Base-by-base conservation (phyloP, 1,284 basidiomycete species). In the Naganishia liquefaciens region DNA sequence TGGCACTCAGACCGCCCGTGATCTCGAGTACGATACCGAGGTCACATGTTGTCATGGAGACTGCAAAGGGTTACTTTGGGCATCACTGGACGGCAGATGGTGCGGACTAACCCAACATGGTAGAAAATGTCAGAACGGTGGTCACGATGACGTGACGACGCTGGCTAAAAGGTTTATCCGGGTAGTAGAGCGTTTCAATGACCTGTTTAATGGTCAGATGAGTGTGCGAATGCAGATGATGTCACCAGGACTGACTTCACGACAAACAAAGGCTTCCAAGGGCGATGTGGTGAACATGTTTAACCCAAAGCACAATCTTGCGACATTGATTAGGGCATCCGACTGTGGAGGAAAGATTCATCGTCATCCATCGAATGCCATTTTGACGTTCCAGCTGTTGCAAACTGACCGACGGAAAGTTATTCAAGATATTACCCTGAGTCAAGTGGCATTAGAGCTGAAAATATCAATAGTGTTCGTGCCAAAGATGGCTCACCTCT, bases 281-380 rank as follows among this genome's bases (percentile, higher is more conserved):
- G 93, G 93, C 21, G 94, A 72, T 0, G 95, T 99, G 1, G 94
- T 96, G 72, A 96, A 95, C 95, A 99, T 99, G 79, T 99, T 99
- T 67, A 95, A 79, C 5, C 95, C 95, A 73, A 99, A 98, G 73
- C 90, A 93, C 72, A 97, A 91, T 25, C 94, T 85, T 6, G 95
- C 95, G 62, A 98, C 83, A 75, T 98, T 95, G 79, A 95, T 93
- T 64, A 95, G 73, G 28, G 87, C 85, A 75, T 94, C 90, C 71
- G 84, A 82, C 88, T 90, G 70, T 15, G 39, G 30, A 27, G 43
- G 33, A 67, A 47, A 44, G 37, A 5, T 23, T 13, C 5, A 43
- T 60, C 3, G 30, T 30, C 46, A 27, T 37, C n/a, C n/a, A 3
- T 49, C 23, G 19, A 10, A 5, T 10, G 6, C 17, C 6, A 28